Base-by-base conservation (phyloP, 176 grass and related monocot species). In the Oryza officinalis region DNA sequence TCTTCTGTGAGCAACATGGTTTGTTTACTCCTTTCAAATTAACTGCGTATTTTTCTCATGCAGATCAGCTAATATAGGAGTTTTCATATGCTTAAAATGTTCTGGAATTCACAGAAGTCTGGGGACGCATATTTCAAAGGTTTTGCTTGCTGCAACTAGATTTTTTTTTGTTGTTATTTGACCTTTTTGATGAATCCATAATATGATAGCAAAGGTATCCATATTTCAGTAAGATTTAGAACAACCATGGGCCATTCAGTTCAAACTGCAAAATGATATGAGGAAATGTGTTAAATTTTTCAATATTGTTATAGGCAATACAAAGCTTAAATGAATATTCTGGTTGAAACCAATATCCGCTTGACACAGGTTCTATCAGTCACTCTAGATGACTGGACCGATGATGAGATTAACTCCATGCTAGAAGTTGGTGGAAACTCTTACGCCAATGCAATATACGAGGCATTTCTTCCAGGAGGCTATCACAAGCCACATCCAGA, bases 361-460 rank as follows among this genome's bases (percentile, higher is more conserved):
- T 67, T 47, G 63, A 65, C 12, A 75, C 78, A 96, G 94, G 94
- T 96, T 69, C 80, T 96, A 6, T 93, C 94, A 4, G 77, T 93
- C 57, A 89, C 84, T 52, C 67, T 89, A 83, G 91, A 96, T 96
- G 83, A 93, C 74, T 93, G 94, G 94, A 74, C 72, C 13, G 88
- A 89, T 27, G 84, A 86, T 75, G 91, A 93, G 38, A 89, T 91
- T 59, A 87, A 93, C 50, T 91, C 91, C 9, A 89, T 96, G 81
- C 63, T 88, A 80, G 81, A 96, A 76, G 91, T 96, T 13, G 94
- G 91, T 65, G 94, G 91, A 72, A 96, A 96, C 73, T 91, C 91
- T 54, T 91, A 87, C 4, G 94, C 88, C 6, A 96, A 96, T 86
- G 85, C 94, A n/a, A 92, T 89, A 69, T 93, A 91, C 22, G 94